Evolutionary conservation across 2,329 filamentous ascomycete species (phyloP), one percentile per base, ranked within the genome.

Genomic region (Fonsecaea nubica): DNA sequence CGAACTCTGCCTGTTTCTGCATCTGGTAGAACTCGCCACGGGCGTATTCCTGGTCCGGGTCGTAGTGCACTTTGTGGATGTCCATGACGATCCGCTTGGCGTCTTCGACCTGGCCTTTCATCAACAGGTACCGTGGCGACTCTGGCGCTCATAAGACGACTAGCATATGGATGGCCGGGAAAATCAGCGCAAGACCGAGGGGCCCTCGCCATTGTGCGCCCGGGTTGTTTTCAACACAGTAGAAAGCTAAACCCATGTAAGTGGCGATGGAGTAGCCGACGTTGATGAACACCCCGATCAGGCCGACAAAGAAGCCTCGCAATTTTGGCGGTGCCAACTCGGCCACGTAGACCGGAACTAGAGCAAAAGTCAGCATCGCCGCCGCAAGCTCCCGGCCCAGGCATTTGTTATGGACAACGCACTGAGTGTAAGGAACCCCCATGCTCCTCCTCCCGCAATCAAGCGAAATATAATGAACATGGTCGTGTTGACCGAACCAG

Each of bases 391-490:
- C 2, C 25, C 30, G 9, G 6, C 30, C 18, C 57, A 3, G 40
- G 25, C 21, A 32, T 13, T 40, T 8, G 15, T 32, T 12, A 21
- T 42, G 30, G 42, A 32, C 5, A 6, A 58, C 56, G 15, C 25
- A 58, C 56, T 58, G 10, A 58, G 30, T 6, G 56, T 38, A 6
- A 58, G 36, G n/a, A 32, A 60, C 1, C 58, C 40, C 58, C 58
- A 60, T 10, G 45, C 21, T 25, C 59, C 36, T 9, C 38, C 33
- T 18, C 59, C 59, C 2, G 35, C 33, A 4, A 62, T 8, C 33
- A 62, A 62, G 6, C 78, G 70, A 3, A 80, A 7, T 81, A 75
- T 36, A 21, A 55, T 55, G 52, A 55, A 55, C 52, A 55, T 55
- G 30, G 52, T 33, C 18, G 52, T 33, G 30, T 62, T 62, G n/a